Evolutionary conservation across 768 basidiomycete genomes (phyloP).

Genomic region (Lactifluus hygrophoroides): DNA sequence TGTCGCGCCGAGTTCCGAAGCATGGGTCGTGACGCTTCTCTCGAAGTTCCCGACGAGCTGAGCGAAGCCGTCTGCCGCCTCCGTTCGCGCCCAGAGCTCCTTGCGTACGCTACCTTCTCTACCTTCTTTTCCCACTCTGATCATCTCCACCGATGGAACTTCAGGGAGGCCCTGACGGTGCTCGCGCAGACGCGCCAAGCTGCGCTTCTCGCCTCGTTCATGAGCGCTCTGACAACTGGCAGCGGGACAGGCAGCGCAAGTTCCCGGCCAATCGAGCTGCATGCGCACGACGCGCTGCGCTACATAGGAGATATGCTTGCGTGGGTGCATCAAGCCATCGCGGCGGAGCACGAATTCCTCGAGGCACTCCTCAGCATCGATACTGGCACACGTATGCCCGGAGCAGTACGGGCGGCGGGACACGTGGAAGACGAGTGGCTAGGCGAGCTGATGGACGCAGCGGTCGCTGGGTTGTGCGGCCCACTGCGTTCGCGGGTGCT

Average conservation of each 20-base stretch:
- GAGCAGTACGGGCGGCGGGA: constrained; percentile 50
- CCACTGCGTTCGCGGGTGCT: constrained; percentile 89
- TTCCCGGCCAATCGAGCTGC: constrained; percentile 91
- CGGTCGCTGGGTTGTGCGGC: constrained; percentile 74
- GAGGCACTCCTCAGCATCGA: constrained; percentile 75
- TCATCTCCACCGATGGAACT: neutral
- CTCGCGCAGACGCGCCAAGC: constrained; percentile 79
- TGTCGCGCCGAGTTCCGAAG: constrained; percentile 77
- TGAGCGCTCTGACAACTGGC: constrained; percentile 77
- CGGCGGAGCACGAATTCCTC: constrained; percentile 90
- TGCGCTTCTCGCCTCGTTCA: constrained; percentile 76
- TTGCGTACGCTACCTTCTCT: constrained; percentile 42
- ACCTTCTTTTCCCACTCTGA: neutral
- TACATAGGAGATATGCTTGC: constrained; percentile 99
- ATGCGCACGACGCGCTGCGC: constrained; percentile 93
- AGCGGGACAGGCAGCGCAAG: neutral
- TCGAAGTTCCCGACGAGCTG: constrained; percentile 60
- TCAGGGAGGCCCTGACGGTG: constrained; percentile 62
- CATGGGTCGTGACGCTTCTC: constrained; percentile 61
- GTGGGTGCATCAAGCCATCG: constrained; percentile 95
- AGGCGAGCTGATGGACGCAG: constrained; percentile 67
- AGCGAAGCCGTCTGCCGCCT: constrained; percentile 66
- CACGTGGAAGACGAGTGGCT: constrained; percentile 72
- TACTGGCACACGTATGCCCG: constrained; percentile 59
- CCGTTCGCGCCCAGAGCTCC: constrained; percentile 66